These are phyloP conservation scores for Galerina marginata DNA, from an alignment of 768 basidiomycete genomes.

Conservation along the genomic window DNA sequence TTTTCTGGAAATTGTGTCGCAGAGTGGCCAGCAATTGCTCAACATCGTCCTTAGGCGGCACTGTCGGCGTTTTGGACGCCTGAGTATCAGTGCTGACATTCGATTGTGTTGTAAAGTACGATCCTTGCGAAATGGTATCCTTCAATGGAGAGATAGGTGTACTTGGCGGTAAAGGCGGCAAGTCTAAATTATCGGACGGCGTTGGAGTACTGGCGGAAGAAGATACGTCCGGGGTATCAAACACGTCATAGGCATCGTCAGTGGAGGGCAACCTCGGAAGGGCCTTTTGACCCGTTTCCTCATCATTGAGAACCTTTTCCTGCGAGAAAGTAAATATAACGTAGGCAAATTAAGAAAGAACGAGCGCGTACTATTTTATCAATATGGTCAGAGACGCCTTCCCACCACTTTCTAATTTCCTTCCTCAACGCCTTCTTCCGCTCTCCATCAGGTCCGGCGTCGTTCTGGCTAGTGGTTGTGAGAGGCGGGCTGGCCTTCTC, in stretches of 20 bases:
- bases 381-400: slow-evolving; percentile 62
- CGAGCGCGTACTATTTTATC: slow-evolving; percentile 56
- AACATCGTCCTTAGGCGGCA: slow-evolving; percentile 36
- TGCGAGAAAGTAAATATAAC: slow-evolving; percentile 24
- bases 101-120: slow-evolving; percentile 16
- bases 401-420: slow-evolving; percentile 74
- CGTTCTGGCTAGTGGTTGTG: slow-evolving; percentile 2
- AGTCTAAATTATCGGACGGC: too few species aligned
- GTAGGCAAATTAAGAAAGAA: neutral
- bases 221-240: slow-evolving; percentile 10
- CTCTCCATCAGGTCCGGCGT: slow-evolving; percentile 32
- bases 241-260: slow-evolving; percentile 56
- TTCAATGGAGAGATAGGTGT: slow-evolving; percentile 19
- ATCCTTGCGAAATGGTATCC: neutral
- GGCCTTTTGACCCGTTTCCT: slow-evolving; percentile 47
- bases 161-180: slow-evolving; percentile 23
- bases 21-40: slow-evolving; percentile 50
- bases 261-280: slow-evolving; percentile 64
- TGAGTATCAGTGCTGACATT: slow-evolving; percentile 17
- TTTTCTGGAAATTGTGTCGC: slow-evolving; percentile 60
- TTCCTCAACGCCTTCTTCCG: slow-evolving; percentile 56
- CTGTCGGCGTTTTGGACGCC: slow-evolving; percentile 18
- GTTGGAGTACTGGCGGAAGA: neutral
- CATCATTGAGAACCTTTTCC: slow-evolving; percentile 47
- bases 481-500: slow-evolving; percentile 22